A percentile compares a stretch with the other conserved stretches of the same genome.
Conservation (phyloP, 176 grass and related monocot species). For the Oryza meyeriana region DNA sequence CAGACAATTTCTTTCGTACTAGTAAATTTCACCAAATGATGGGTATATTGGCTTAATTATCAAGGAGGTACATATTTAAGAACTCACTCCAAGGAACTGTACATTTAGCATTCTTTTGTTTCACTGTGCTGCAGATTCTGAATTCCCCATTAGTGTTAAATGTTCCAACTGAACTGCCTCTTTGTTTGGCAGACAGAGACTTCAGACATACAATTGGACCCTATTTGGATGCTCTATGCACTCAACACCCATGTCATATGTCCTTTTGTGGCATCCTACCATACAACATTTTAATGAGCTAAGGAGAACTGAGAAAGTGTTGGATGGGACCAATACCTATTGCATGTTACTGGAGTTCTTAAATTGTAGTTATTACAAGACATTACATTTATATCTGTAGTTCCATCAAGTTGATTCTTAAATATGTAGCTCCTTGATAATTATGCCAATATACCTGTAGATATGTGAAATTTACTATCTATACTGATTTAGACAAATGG, state of each 20-base stretch:
- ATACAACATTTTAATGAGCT: neutral
- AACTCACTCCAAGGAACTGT: no score
- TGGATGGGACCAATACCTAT: neutral
- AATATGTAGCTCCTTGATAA: neutral
- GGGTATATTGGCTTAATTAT: no score
- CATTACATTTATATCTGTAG: neutral
- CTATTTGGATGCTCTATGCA: neutral
- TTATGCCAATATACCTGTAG: neutral
- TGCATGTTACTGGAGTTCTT: neutral
- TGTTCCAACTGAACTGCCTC: neutral
- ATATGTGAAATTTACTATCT: neutral
- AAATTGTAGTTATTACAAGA: neutral
- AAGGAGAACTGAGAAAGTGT: neutral
- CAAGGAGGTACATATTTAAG: no score
- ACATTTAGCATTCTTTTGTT: neutral
- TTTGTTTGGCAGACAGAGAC: neutral
- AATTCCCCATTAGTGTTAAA: neutral
- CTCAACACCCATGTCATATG: neutral
- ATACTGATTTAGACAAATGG: constrained; percentile 20
- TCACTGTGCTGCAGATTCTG: neutral
- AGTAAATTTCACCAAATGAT: no score
- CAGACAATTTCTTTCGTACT: neutral
- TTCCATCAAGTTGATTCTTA: neutral
- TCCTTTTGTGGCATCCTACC: neutral
- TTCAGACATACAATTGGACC: neutral